These are phyloP conservation scores for Aspergillus leporis DNA, from an alignment of 495 filamentous ascomycete genomes.

Conservation along the genomic window DNA sequence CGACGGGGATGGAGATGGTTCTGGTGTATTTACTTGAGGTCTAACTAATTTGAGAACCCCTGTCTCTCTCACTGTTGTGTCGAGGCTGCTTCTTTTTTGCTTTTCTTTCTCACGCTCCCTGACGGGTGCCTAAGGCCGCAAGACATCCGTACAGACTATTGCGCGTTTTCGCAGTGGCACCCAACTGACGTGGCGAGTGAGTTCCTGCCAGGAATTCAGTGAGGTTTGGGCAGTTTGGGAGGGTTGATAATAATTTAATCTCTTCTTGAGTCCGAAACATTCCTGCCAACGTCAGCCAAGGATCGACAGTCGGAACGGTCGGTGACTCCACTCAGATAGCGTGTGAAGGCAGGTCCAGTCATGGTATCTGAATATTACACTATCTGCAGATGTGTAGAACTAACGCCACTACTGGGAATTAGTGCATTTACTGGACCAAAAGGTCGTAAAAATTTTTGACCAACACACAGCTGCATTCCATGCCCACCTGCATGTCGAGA, in stretches of 20 bases:
- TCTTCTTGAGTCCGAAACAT: not conserved
- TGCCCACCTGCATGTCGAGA: not conserved
- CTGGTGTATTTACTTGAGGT: slow-evolving; percentile 7
- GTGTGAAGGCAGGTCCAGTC: slow-evolving; percentile 2
- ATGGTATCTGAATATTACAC: not conserved
- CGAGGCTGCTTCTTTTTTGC: not conserved
- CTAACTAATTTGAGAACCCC: slow-evolving; percentile 7
- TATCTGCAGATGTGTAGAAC: not conserved
- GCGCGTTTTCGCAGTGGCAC: not conserved
- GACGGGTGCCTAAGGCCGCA: not conserved
- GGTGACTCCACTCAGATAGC: slow-evolving; percentile 4
- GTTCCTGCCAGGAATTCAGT: not conserved
- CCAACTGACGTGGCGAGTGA: not conserved
- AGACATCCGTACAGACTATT: not conserved
- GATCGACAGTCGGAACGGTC: slow-evolving; percentile 19
- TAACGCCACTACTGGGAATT: not conserved
- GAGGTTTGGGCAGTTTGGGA: not conserved
- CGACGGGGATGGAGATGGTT: not conserved
- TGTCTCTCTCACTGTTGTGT: not conserved
- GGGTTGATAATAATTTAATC: not conserved
- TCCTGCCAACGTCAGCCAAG: slow-evolving; percentile 24
- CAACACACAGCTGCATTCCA: not conserved
- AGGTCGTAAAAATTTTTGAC: not conserved
- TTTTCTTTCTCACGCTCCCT: not conserved
- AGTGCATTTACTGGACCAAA: slow-evolving; percentile 2